Evolutionary conservation across 805 yeast species (phyloP), one percentile per base, ranked within the genome.

Genomic region (Candida ovalis): DNA sequence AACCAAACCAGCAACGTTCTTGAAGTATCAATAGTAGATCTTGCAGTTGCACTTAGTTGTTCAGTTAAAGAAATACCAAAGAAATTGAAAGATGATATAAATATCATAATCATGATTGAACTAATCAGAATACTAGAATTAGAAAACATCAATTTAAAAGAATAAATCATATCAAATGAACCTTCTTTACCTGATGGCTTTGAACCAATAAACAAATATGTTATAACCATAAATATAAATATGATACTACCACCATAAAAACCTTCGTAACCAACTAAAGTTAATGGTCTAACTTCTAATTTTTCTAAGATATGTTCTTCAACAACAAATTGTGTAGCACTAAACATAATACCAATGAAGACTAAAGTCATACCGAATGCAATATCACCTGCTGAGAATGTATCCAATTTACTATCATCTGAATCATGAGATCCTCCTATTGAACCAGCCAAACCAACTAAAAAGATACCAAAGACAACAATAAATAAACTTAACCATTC

Each of bases 21-120:
- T 50, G 86, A 82, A 0, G 90, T 82, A 59, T 87, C 95, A 44
- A 87, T 77, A 1, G 94, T 87, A 21, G 89, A 81, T 59, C 94
- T 73, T 1, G 91, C 75, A 1, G 95, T 86, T 30, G 95, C 94
- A 45, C 86, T 81, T 42, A 86, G 61, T 41, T 68, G 67, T 43
- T 77, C 73, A 2, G 95, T 87, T 35, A 87, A 68, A 8, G 88
- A 75, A 36, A 86, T 75, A 2, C 95, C 95, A 57, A 82, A 81
- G 63, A 74, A 82, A 64, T 87, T 87, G 75, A 87, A 87, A 4
- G 75, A 57, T 1, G 89, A 80, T 51, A 87, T 86, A 8, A 86
- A 83, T 2, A 82, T 43, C 92, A 87, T 85, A 52, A 86, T 85
- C 40, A 77, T 68, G 2, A 84, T 19, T 2, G 90, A 81, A 7